These are phyloP conservation scores for Petunia hybrid DNA, from an alignment of 305 asterid species.

Conservation along the genomic window DNA sequence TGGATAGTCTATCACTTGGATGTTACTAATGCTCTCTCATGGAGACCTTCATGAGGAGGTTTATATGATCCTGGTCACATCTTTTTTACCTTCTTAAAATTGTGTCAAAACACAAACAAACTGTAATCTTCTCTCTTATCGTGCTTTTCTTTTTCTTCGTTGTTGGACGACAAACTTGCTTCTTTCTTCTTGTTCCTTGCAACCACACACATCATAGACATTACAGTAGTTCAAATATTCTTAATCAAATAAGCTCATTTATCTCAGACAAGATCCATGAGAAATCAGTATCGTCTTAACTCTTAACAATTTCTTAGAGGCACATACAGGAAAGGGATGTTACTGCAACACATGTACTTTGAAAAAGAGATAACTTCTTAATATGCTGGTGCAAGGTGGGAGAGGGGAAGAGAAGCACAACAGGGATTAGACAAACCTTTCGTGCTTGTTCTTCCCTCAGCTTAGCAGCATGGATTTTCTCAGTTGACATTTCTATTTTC, in stretches of 20 bases:
- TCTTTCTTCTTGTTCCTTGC: neutral
- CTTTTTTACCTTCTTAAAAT: neutral
- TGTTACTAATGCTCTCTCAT: neutral
- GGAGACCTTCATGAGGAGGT: neutral
- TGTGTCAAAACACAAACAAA: neutral
- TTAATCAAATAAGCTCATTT: neutral
- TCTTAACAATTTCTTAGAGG: slow-evolving; percentile 2
- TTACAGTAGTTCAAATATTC: neutral
- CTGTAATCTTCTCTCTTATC: neutral
- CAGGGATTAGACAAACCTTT: slow-evolving; percentile 53
- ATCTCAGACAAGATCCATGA: neutral
- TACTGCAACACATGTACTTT: neutral
- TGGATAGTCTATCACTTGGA: neutral
- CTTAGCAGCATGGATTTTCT: slow-evolving; percentile 75
- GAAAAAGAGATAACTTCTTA: neutral
- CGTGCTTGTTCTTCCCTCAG: slow-evolving; percentile 83
- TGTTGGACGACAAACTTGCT: slow-evolving; percentile 7
- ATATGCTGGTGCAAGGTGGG: no score
- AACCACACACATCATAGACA: slow-evolving; percentile 17
- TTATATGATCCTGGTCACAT: neutral
- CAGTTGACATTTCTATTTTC: slow-evolving; percentile 88
- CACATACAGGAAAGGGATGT: neutral
- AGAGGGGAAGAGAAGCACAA: neutral
- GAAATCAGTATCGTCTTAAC: neutral
- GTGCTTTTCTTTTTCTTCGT: slow-evolving; percentile 11